Evolutionary conservation across 2,329 filamentous ascomycete species (phyloP).

Genomic region (Beauveria bassiana): DNA sequence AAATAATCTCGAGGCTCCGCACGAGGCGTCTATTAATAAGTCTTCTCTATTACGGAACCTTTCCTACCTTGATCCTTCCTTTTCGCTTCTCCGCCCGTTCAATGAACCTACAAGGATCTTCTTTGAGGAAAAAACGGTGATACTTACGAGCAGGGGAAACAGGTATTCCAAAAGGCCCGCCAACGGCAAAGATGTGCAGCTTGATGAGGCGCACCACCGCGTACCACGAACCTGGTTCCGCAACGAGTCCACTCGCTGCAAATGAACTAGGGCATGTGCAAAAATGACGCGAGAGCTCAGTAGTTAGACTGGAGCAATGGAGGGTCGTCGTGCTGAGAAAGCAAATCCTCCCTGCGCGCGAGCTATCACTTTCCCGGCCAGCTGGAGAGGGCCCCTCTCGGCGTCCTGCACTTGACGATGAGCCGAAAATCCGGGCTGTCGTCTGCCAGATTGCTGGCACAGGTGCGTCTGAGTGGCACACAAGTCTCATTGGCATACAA

Average conservation of each 20-base stretch:
- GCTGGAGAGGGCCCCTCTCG: not conserved
- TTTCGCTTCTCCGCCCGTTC: not conserved
- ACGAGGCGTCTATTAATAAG: constrained; percentile 3
- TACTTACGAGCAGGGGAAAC: not conserved
- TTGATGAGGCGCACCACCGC: constrained; percentile 2
- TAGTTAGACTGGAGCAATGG: not conserved
- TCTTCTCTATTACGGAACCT: not conserved
- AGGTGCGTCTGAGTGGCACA: not conserved
- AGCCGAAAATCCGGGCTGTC: not conserved
- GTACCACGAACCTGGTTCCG: constrained; percentile 11
- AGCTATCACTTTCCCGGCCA: constrained; percentile 19
- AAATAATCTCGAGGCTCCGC: not conserved
- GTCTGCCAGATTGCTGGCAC: not conserved
- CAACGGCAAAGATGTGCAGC: not conserved
- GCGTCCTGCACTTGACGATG: not conserved
- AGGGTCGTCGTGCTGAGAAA: constrained; percentile 11
- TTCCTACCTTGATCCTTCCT: not conserved
- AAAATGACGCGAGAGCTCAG: constrained; percentile 11
- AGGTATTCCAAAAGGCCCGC: not conserved
- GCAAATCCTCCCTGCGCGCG: constrained; percentile 15
- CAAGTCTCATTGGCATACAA: not conserved
- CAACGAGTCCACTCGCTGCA: constrained; percentile 1
- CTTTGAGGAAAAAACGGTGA: not conserved
- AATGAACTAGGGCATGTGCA: not conserved
- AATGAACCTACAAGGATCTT: constrained; percentile 2